A percentile compares a stretch with the other conserved stretches of the same genome.
Evolutionary conservation across 75 land plant genomes (phyloP).

Genomic region (Sequoiadendron giganteum): DNA sequence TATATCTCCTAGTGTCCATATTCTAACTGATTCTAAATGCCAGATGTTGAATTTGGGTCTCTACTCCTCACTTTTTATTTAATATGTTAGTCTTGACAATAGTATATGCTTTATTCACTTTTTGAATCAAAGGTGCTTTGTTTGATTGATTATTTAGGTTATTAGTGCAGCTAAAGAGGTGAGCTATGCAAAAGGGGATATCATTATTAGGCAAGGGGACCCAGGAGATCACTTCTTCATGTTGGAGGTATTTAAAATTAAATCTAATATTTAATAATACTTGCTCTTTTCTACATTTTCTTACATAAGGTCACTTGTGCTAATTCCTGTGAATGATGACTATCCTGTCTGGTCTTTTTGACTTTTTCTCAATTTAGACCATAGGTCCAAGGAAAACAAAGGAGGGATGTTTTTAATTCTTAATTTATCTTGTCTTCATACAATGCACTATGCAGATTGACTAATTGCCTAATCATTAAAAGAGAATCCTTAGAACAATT

Average conservation of each 20-base stretch:
- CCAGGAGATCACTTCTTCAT: conserved; percentile 35
- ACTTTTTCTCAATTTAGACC: not conserved
- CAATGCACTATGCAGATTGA: too few relatives aligned
- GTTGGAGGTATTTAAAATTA: conserved; percentile 23
- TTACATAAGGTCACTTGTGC: not conserved
- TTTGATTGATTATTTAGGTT: conserved; percentile 18
- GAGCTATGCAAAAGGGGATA: conserved; percentile 23
- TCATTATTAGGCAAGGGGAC: conserved; percentile 43
- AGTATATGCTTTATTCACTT: not conserved
- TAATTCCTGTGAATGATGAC: not conserved
- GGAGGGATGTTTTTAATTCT: too few relatives aligned
- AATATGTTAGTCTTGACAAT: not conserved
- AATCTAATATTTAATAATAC: too few relatives aligned
- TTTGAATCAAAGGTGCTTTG: too few relatives aligned
- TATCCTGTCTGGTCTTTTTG: not conserved
- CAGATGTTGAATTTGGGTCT: not conserved
- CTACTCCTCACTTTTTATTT: not conserved
- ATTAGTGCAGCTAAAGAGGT: conserved; percentile 45
- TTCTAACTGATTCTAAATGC: not conserved
- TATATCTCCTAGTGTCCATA: too few relatives aligned
- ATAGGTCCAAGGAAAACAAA: not conserved
- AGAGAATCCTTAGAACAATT: not conserved
- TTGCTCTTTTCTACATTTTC: not conserved
- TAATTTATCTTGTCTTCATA: too few relatives aligned
- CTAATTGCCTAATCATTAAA: not conserved